phyloP scores from a whole-genome alignment of 106 monocot species.

The Gastrodia elata region DNA sequence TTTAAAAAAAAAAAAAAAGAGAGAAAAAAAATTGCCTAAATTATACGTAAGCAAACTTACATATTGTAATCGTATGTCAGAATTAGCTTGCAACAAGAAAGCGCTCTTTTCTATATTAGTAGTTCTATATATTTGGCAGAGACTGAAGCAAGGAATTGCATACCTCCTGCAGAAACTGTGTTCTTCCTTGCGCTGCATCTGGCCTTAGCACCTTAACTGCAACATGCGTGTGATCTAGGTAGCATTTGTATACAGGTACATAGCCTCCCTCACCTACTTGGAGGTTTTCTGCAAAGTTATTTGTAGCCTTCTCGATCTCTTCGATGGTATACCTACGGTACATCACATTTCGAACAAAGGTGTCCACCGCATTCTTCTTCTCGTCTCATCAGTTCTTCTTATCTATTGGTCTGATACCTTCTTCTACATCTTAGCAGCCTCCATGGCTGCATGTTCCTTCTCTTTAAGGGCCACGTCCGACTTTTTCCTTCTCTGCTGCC shows the following conservation, averaged over 20 bases:
- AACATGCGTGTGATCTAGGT: constrained; percentile 40
- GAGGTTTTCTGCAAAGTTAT: constrained; percentile 24
- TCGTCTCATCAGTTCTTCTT: constrained; percentile 48
- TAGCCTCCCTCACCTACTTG: constrained; percentile 57
- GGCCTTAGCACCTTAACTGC: constrained; percentile 52
- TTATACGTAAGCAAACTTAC: no score
- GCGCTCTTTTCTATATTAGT: no score
- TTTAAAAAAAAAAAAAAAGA: no score
- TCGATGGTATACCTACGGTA: constrained; percentile 62
- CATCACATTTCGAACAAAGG: constrained; percentile 12
- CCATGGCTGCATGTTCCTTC: constrained; percentile 58
- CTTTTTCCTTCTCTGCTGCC: no score
- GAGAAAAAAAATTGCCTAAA: no score
- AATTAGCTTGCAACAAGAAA: no score
- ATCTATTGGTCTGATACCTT: constrained; percentile 52
- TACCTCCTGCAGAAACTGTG: constrained; percentile 69
- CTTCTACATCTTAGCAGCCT: constrained; percentile 47
- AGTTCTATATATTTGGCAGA: not conserved
- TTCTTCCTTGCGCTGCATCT: constrained; percentile 50
- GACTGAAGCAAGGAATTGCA: not conserved
- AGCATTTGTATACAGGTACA: constrained; percentile 34
- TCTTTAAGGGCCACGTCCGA: constrained; percentile 42
- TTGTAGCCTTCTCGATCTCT: constrained; percentile 48
- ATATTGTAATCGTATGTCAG: no score
- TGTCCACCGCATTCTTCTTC: constrained; percentile 20